Base-by-base conservation (phyloP, 2,329 filamentous ascomycete genomes). In the Aphanoascus verrucosus region DNA sequence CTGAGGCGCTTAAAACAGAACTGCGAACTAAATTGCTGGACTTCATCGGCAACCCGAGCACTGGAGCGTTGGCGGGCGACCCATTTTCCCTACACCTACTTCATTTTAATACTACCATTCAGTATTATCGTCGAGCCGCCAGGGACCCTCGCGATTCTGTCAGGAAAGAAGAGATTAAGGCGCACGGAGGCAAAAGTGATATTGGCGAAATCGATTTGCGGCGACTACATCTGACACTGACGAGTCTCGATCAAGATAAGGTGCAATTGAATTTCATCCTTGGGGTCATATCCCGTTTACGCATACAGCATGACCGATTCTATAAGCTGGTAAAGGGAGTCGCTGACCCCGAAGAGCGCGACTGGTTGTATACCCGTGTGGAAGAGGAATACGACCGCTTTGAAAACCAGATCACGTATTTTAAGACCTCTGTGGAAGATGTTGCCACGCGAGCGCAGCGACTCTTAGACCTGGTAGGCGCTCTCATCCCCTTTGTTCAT, bases 371-470 rank as follows among this genome's bases (percentile, higher is more conserved):
- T 49, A 51, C 43, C 49, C 53, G 53, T 14, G 53, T 55, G 23
- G 53, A 55, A 28, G 53, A 55, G 28, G 47, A 55, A 34, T 55
- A 52, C 44, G 53, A 42, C 11, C 48, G 53, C 2, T 55, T 55
- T 38, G 53, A 55, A 40, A 55, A 55, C 49, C 53, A 55, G 15
- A 55, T 55, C n/a, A 55, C 53, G 17, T 55, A 55, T 20, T 55
- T 55, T n/a, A 55, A 52, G 38, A 55, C 53, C 2, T 55, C 53
- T 3, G 48, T 55, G 11, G 53, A 55, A 23, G 43, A 55, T 55
- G 53, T 55, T 12, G 53, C 53, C 17, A 48, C 53, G 14, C 44
- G 53, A 38, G 53, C 53, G 7, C 53, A 55, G 37, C 43, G 53
- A 5, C 37, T 55, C 5, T 34, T 52, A 11, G 53, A 55, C 31